Evolutionary conservation across 208 protist species (phyloP).

Genomic region (Leishmania gerbilli): DNA sequence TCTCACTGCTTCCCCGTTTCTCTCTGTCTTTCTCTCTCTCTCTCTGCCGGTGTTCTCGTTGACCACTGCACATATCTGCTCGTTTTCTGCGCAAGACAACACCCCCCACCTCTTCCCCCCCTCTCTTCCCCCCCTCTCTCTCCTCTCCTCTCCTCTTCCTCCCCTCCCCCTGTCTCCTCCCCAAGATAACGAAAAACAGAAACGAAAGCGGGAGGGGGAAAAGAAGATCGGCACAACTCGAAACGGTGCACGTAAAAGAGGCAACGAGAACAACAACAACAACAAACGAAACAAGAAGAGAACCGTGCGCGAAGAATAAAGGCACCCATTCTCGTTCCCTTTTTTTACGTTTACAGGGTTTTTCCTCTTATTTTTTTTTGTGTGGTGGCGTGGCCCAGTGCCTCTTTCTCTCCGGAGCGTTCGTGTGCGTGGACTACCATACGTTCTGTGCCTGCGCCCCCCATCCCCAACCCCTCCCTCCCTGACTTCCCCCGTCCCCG

Average conservation of each 20-base stretch:
- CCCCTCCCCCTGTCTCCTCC: too few species aligned
- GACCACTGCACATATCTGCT: background rate
- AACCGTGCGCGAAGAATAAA: background rate
- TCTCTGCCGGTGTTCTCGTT: background rate
- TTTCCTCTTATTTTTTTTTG: background rate
- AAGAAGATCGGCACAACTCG: background rate
- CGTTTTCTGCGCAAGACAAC: too few species aligned
- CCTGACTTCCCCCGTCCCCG: background rate
- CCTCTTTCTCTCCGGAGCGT: background rate
- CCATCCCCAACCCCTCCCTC: background rate
- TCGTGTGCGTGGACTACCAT: background rate
- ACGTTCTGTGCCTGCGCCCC: background rate
- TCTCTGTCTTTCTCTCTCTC: background rate
- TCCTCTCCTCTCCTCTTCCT: too few species aligned
- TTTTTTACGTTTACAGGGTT: background rate
- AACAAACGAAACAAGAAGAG: background rate
- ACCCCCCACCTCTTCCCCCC: too few species aligned
- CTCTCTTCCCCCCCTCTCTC: too few species aligned
- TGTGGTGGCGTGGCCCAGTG: background rate
- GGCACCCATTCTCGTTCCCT: background rate
- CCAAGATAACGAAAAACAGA: background rate
- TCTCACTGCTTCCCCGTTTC: background rate
- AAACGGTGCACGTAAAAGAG: background rate
- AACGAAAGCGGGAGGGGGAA: background rate
- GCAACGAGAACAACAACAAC: background rate